These are phyloP conservation scores for Blastobotrys apis DNA, from an alignment of 1,139 yeast genomes.

Conservation along the genomic window DNA sequence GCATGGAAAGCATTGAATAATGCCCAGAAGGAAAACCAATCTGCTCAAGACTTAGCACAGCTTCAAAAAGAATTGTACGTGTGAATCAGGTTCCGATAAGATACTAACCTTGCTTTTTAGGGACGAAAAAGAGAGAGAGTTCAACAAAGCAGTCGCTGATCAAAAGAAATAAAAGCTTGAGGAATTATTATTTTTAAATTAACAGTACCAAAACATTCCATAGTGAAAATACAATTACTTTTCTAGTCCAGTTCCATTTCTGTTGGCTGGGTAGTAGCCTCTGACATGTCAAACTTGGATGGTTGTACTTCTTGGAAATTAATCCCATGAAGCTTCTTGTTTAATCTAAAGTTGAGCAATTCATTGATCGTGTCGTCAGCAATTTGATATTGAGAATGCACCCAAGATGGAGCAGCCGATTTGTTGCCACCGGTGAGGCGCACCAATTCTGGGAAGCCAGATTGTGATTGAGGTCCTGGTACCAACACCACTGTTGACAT, in stretches of 20 bases:
- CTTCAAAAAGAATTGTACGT: slow-evolving; percentile 32
- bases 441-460: slow-evolving; percentile 55
- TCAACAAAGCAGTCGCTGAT: slow-evolving; percentile 2
- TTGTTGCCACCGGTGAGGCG: slow-evolving; percentile 76
- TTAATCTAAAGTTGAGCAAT: slow-evolving; percentile 26
- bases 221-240: slow-evolving; percentile 5
- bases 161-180: background rate
- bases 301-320: slow-evolving; percentile 31
- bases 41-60: slow-evolving; percentile 28
- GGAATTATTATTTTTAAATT: background rate
- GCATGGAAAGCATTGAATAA: slow-evolving; percentile 38
- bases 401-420: slow-evolving; percentile 73
- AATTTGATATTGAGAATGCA: slow-evolving; percentile 57
- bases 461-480: slow-evolving; percentile 39
- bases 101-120: background rate
- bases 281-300: slow-evolving; percentile 20
- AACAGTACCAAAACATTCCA: background rate
- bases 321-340: slow-evolving; percentile 26
- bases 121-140: slow-evolving; percentile 2
- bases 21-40: slow-evolving; percentile 28
- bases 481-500: slow-evolving; percentile 65
- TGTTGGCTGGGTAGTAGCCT: slow-evolving; percentile 7
- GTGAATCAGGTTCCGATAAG: background rate
- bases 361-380: slow-evolving; percentile 29
- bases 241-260: slow-evolving; percentile 13